A percentile compares a stretch with the other conserved stretches of the same genome.
phyloP scores from a whole-genome alignment of 2,329 filamentous ascomycete genomes.

The Ascochyta lentis region DNA sequence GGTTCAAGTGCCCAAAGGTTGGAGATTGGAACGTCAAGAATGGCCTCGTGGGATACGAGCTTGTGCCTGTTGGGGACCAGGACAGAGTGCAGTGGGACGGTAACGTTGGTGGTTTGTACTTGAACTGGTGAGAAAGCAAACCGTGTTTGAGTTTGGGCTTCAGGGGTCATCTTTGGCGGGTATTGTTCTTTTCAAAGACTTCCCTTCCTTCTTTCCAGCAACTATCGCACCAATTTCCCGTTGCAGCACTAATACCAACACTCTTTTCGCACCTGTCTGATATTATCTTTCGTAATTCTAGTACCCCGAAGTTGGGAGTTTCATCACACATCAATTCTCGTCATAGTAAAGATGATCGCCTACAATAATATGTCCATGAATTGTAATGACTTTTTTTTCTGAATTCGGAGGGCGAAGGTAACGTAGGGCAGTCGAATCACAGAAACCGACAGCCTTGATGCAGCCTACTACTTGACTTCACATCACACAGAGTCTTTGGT shows the following conservation, averaged over 20 bases:
- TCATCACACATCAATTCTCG: too few species aligned
- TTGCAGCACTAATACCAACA: not conserved
- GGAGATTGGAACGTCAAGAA: constrained; percentile 11
- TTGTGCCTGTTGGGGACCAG: constrained; percentile 22
- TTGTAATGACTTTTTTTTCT: too few species aligned
- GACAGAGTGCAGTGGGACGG: constrained; percentile 16
- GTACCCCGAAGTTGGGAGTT: too few species aligned
- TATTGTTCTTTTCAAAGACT: not conserved
- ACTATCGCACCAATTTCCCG: not conserved
- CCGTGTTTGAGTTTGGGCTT: not conserved
- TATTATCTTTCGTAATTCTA: constrained; percentile 44
- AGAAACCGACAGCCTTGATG: too few species aligned
- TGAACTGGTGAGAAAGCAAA: not conserved
- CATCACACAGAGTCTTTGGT: too few species aligned
- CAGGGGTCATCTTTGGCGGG: too few species aligned
- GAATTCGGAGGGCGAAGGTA: too few species aligned
- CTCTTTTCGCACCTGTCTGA: not conserved
- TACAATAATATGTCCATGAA: too few species aligned
- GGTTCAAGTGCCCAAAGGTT: constrained; percentile 14
- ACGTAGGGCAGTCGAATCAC: too few species aligned
- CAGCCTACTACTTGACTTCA: too few species aligned
- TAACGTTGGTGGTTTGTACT: constrained; percentile 17
- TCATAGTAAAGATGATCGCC: too few species aligned
- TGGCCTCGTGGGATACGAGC: constrained; percentile 13
- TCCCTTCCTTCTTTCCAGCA: not conserved